phyloP scores from a whole-genome alignment of 2,329 filamentous ascomycete genomes.

The Sporothrix pallida region DNA sequence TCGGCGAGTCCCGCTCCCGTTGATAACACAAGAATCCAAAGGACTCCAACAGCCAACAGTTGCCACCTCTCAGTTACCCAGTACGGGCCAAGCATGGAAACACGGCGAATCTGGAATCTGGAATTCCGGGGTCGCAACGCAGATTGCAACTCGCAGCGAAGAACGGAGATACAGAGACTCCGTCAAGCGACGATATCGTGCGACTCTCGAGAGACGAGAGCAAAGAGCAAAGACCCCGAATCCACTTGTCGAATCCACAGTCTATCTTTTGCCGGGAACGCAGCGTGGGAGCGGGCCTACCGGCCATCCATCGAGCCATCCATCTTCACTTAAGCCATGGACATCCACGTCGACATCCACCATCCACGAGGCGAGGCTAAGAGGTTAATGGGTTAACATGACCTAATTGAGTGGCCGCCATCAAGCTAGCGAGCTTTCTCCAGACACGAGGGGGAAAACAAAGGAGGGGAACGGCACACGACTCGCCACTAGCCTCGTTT shows the following conservation, averaged over 20 bases:
- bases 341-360: background rate
- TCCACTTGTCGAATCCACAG: background rate
- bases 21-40: background rate
- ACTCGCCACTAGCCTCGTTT: slow-evolving; percentile 27
- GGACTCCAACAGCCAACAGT: background rate
- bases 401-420: background rate
- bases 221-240: background rate
- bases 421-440: background rate
- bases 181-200: background rate
- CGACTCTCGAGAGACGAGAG: background rate
- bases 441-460: background rate
- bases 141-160: background rate
- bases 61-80: background rate
- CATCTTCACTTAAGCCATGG: background rate
- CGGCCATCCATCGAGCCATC: background rate
- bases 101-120: background rate
- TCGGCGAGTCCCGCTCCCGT: background rate
- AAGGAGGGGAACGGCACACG: background rate
- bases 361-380: slow-evolving; percentile 2
- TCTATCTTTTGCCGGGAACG: slow-evolving; percentile 3
- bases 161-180: background rate
- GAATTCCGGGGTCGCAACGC: background rate
- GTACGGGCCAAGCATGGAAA: background rate
- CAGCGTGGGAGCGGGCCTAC: background rate
- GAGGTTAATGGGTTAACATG: background rate